Evolutionary conservation across 169 alveolate genomes (phyloP).

Genomic region (Plasmodium relictum): DNA sequence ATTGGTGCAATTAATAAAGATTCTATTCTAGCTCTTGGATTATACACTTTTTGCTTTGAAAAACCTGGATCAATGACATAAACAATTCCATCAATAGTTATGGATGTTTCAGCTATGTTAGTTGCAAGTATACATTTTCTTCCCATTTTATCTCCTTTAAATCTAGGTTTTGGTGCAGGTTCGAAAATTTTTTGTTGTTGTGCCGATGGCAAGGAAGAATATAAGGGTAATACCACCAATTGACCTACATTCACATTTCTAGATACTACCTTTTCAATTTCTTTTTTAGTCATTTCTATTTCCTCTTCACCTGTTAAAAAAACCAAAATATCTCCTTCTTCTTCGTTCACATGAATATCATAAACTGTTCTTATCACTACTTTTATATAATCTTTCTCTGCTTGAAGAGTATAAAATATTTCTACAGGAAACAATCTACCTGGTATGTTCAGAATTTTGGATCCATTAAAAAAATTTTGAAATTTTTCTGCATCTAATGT

Average conservation of each 20-base stretch:
- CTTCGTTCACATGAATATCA: conserved; percentile 95
- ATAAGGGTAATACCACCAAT: conserved; percentile 92
- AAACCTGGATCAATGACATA: conserved; percentile 99
- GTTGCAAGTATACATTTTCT: conserved; percentile 97
- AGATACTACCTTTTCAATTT: conserved; percentile 76
- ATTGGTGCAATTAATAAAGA: conserved; percentile 97
- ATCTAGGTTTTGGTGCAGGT: conserved; percentile 95
- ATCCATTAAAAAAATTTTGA: conserved; percentile 94
- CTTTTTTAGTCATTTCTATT: conserved; percentile 85
- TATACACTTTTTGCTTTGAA: conserved; percentile 98
- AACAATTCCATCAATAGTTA: conserved; percentile 99
- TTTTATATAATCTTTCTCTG: conserved; percentile 96
- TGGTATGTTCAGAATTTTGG: conserved; percentile 97
- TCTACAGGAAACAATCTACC: conserved; percentile 99
- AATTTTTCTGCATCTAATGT: conserved; percentile 97
- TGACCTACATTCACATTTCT: conserved; percentile 60
- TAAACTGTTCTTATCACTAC: conserved; percentile 94
- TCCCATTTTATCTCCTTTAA: conserved; percentile 93
- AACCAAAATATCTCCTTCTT: conserved; percentile 94
- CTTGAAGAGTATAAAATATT: conserved; percentile 94
- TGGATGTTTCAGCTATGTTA: conserved; percentile 99
- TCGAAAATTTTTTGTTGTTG: conserved; percentile 97
- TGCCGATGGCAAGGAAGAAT: conserved; percentile 97
- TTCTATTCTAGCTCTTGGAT: conserved; percentile 99
- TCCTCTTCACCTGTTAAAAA: conserved; percentile 97